Evolutionary conservation across 768 basidiomycete species (phyloP).

Genomic region (Rossbeevera mucosa): DNA sequence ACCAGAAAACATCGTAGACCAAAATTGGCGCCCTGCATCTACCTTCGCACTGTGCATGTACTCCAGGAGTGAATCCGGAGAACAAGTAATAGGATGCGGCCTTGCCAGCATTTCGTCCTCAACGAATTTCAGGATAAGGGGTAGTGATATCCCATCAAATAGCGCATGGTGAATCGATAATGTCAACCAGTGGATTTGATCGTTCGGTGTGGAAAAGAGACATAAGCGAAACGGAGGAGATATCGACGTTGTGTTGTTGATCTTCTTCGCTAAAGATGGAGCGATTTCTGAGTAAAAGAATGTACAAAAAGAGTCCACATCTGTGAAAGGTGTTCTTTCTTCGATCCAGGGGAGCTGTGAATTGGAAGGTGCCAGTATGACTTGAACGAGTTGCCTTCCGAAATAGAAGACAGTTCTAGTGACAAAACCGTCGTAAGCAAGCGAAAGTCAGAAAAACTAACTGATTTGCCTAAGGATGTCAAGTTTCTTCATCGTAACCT

Average conservation of each 20-base stretch:
- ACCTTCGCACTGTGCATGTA: conserved; percentile 14
- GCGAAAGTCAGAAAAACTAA: not conserved
- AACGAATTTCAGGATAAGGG: conserved; percentile 26
- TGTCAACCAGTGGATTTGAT: conserved; percentile 8
- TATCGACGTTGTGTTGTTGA: conserved; percentile 20
- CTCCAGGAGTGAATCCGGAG: conserved; percentile 21
- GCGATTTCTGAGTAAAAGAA: conserved; percentile 23
- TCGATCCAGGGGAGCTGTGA: conserved; percentile 17
- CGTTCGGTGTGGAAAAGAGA: conserved; percentile 5
- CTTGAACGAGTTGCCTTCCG: conserved; percentile 25
- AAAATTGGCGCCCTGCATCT: conserved; percentile 19
- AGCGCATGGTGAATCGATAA: conserved; percentile 34
- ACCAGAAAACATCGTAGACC: conserved; percentile 18
- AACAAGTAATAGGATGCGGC: conserved; percentile 6
- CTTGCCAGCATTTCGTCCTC: conserved; percentile 19
- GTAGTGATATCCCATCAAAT: conserved; percentile 31
- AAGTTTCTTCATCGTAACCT: conserved; percentile 20
- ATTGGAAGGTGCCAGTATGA: conserved; percentile 18
- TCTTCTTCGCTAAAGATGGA: conserved; percentile 17
- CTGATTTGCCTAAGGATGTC: conserved; percentile 27
- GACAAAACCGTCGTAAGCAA: not conserved
- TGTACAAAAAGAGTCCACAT: conserved; percentile 14
- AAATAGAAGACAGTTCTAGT: conserved; percentile 32
- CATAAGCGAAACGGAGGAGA: conserved; percentile 15
- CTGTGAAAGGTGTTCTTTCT: conserved; percentile 1